Conservation (phyloP, 768 basidiomycete genomes). For the Pleurotus citrinopileatus region DNA sequence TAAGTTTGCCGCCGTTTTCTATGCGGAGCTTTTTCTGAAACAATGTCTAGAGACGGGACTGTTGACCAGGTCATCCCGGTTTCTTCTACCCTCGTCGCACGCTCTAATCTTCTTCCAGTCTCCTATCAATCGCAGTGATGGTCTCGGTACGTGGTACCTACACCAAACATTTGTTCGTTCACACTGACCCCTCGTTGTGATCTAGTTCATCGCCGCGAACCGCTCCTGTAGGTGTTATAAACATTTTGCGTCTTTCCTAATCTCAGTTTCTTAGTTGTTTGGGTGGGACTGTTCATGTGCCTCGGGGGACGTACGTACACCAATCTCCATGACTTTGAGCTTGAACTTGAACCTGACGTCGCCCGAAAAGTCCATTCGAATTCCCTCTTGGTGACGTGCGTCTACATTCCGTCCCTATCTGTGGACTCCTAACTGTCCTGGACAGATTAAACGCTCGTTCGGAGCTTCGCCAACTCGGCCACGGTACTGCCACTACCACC, state of each 20-base stretch:
- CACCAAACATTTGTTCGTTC: background rate
- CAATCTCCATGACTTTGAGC: background rate
- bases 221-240: background rate
- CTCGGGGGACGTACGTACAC: background rate
- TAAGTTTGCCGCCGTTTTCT: background rate
- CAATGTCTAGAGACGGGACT: conserved; percentile 11
- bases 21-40: background rate
- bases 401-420: background rate
- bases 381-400: background rate
- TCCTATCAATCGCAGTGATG: background rate
- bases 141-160: background rate
- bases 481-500: background rate
- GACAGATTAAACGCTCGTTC: background rate
- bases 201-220: background rate
- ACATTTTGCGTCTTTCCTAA: background rate
- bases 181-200: background rate
- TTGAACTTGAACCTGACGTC: no score
- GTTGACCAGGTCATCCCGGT: conserved; percentile 10
- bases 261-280: background rate
- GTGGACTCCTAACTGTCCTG: background rate
- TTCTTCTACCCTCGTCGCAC: background rate
- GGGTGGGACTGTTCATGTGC: conserved; percentile 1
- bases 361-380: conserved; percentile 1
- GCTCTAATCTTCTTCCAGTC: background rate
- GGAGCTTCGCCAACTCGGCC: background rate